phyloP scores from a whole-genome alignment of 225 moss, liverwort and hornwort genomes.

The Neckera pumila region DNA sequence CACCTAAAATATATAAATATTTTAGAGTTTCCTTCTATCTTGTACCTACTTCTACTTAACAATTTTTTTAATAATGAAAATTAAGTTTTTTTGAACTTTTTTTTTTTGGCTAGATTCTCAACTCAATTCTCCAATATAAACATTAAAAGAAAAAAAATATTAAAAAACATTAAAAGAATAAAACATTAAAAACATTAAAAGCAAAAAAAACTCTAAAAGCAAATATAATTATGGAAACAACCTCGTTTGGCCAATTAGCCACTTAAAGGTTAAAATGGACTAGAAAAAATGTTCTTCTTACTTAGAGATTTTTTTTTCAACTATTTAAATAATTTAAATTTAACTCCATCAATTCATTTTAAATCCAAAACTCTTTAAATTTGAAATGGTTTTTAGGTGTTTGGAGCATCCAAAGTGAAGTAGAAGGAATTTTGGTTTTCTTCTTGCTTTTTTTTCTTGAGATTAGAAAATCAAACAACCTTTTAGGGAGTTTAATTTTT shows the following conservation, averaged over 20 bases:
- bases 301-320: not conserved
- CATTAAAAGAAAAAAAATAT: too few relatives aligned
- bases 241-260: rapidly evolving
- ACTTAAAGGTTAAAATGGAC: not conserved
- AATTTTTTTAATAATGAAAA: too few relatives aligned
- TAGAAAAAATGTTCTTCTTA: not conserved
- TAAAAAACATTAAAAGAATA: too few relatives aligned
- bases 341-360: not conserved
- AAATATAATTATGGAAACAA: not conserved
- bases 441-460: not conserved
- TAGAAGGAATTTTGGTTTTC: not conserved
- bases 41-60: too few relatives aligned
- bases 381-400: not conserved
- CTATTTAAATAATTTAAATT: not conserved
- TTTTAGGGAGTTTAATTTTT: not conserved
- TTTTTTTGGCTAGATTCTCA: too few relatives aligned
- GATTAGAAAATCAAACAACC: not conserved
- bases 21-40: too few relatives aligned
- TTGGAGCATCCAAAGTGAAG: not conserved
- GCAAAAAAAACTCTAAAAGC: too few relatives aligned
- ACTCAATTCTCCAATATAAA: too few relatives aligned
- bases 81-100: too few relatives aligned
- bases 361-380: not conserved
- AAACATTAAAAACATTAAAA: too few relatives aligned
- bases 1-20: too few relatives aligned